Conservation (phyloP, 176 grass and related monocot species). For the Saccharum spontaneum region DNA sequence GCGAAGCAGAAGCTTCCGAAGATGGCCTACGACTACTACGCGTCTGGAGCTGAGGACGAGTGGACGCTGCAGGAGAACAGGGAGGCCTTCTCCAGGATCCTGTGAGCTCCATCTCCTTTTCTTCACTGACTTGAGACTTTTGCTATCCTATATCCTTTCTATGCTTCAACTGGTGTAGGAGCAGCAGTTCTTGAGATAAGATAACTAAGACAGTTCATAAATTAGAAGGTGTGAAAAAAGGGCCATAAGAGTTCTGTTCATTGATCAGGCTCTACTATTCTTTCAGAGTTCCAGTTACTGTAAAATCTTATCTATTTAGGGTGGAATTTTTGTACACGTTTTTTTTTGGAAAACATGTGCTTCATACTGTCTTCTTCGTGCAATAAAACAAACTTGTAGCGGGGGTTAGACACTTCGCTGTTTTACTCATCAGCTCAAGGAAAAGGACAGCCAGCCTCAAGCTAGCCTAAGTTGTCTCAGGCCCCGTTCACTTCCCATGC, state of each 20-base stretch:
- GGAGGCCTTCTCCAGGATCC: slow-evolving; percentile 84
- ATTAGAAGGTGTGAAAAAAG: too few relatives aligned
- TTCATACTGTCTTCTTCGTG: neutral
- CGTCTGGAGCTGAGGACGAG: slow-evolving; percentile 90
- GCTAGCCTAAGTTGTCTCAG: neutral
- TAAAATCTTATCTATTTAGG: neutral
- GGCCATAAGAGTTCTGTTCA: neutral
- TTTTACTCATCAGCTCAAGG: neutral
- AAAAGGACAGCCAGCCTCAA: neutral
- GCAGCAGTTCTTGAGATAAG: neutral
- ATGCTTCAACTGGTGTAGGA: neutral
- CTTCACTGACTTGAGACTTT: neutral
- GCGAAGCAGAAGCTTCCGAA: slow-evolving; percentile 91
- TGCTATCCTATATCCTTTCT: neutral
- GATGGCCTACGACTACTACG: slow-evolving; percentile 91
- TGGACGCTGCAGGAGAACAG: slow-evolving; percentile 95
- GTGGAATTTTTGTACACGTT: neutral
- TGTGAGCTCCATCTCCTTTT: slow-evolving; percentile 39
- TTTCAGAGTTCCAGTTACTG: neutral
- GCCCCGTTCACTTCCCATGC: too few relatives aligned
- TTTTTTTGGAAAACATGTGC: neutral
- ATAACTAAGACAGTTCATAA: neutral
- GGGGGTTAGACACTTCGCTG: neutral
- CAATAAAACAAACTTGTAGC: neutral
- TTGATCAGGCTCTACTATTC: neutral